Evolutionary conservation across 2,329 filamentous ascomycete genomes (phyloP).

Genomic region (Arthrobotrys conoides): DNA sequence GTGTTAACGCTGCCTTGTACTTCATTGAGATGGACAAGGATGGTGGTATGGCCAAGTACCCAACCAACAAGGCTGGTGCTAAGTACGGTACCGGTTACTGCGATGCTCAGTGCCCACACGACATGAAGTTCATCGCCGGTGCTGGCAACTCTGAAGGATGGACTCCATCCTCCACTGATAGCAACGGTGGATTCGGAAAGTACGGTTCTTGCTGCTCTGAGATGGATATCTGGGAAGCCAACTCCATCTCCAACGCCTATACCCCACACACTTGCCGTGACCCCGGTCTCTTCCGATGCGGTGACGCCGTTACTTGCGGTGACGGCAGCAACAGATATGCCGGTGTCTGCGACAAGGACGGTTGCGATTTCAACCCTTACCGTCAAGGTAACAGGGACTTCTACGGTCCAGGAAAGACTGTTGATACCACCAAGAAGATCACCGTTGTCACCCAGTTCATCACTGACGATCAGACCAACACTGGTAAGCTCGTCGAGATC

Average conservation of each 20-base stretch:
- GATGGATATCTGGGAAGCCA: conserved; percentile 81
- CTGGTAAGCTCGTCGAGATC: conserved; percentile 74
- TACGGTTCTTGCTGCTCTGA: conserved; percentile 77
- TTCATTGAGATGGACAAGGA: conserved; percentile 75
- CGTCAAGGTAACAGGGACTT: conserved; percentile 76
- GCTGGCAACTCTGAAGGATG: conserved; percentile 73
- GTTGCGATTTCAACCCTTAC: conserved; percentile 80
- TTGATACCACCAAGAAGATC: conserved; percentile 74
- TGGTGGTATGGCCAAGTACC: conserved; percentile 72
- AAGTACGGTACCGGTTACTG: conserved; percentile 77
- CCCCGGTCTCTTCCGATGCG: conserved; percentile 71
- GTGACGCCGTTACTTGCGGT: conserved; percentile 70
- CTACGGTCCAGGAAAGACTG: conserved; percentile 74
- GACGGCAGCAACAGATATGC: conserved; percentile 73
- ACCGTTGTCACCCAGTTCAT: conserved; percentile 79
- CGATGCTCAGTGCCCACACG: conserved; percentile 73
- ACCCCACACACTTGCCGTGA: conserved; percentile 77
- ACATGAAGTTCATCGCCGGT: conserved; percentile 72
- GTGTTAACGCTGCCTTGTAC: conserved; percentile 80
- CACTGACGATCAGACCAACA: conserved; percentile 70
- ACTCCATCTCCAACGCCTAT: conserved; percentile 75
- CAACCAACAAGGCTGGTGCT: conserved; percentile 73
- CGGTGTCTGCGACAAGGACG: conserved; percentile 77
- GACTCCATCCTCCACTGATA: conserved; percentile 71
- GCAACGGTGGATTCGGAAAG: conserved; percentile 71